Evolutionary conservation across 805 yeast species (phyloP).

Genomic region (Hanseniaspora nectarophila): DNA sequence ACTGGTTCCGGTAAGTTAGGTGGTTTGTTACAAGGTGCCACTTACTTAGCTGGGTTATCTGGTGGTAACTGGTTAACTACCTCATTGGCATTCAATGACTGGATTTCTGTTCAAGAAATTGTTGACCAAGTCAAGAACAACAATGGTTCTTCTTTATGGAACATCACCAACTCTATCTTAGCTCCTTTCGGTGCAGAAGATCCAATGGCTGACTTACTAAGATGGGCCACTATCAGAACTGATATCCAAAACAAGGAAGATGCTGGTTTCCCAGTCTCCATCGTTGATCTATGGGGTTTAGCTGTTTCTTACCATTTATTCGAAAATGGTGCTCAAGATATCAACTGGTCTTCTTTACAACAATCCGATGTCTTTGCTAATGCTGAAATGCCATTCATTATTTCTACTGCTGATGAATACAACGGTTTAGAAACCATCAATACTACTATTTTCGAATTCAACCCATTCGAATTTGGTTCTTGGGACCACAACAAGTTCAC

Average conservation of each 20-base stretch:
- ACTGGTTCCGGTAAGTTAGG: conserved; percentile 47
- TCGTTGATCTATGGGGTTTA: conserved; percentile 76
- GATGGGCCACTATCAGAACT: conserved; percentile 43
- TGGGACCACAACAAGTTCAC: conserved; percentile 75
- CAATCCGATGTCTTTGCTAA: conserved; percentile 49
- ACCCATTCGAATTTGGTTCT: conserved; percentile 69
- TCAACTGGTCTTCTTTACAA: conserved; percentile 49
- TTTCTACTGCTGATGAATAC: conserved; percentile 50
- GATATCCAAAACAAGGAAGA: conserved; percentile 39
- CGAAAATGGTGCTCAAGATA: conserved; percentile 54
- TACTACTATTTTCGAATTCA: conserved; percentile 56
- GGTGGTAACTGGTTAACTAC: conserved; percentile 82
- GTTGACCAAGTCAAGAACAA: conserved; percentile 27
- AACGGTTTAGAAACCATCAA: conserved; percentile 53
- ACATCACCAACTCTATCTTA: conserved; percentile 49
- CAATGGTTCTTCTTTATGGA: conserved; percentile 46
- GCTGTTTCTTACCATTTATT: conserved; percentile 64
- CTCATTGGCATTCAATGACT: conserved; percentile 56
- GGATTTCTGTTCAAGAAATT: conserved; percentile 57
- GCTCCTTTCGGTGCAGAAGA: conserved; percentile 51
- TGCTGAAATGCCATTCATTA: conserved; percentile 63
- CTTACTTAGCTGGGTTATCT: conserved; percentile 65
- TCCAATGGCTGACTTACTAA: conserved; percentile 39
- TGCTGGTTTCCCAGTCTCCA: conserved; percentile 56
- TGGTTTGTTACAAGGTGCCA: conserved; percentile 58